phyloP scores from a whole-genome alignment of 441 rosid genomes.

The Brassica balearica region DNA sequence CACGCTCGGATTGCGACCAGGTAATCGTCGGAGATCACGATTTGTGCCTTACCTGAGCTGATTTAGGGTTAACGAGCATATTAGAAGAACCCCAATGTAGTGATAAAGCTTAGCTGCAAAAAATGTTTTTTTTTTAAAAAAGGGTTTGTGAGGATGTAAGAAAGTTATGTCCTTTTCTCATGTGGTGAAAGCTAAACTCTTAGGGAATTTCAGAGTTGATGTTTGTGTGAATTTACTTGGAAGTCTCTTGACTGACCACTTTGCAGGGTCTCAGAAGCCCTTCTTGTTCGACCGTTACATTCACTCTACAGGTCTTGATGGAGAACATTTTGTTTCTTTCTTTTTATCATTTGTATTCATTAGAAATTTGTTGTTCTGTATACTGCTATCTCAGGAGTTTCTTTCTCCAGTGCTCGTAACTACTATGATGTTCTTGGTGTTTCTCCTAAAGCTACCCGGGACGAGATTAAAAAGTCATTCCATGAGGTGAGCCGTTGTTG shows the following conservation, averaged over 20 bases:
- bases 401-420: conserved; percentile 51
- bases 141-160: not conserved
- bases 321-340: conserved; percentile 5
- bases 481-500: conserved; percentile 54
- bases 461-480: conserved; percentile 86
- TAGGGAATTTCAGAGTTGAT: not conserved
- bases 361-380: not conserved
- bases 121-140: not conserved
- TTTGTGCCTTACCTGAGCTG: conserved; percentile 6
- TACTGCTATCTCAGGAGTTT: conserved; percentile 50
- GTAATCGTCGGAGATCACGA: conserved; percentile 23
- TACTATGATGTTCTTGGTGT: conserved; percentile 86
- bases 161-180: not conserved
- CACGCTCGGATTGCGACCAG: conserved; percentile 40
- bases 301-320: conserved; percentile 68
- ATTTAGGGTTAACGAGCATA: not conserved
- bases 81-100: not conserved
- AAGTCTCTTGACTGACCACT: conserved; percentile 39
- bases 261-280: conserved; percentile 44
- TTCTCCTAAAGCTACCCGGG: conserved; percentile 67
- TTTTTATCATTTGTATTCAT: not conserved
- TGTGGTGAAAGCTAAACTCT: not conserved
- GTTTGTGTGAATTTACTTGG: conserved; percentile 30
- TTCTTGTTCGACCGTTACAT: conserved; percentile 50
- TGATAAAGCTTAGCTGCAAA: conserved; percentile 7